Evolutionary conservation across 768 basidiomycete species (phyloP).

Genomic region (Hericium coralloides): DNA sequence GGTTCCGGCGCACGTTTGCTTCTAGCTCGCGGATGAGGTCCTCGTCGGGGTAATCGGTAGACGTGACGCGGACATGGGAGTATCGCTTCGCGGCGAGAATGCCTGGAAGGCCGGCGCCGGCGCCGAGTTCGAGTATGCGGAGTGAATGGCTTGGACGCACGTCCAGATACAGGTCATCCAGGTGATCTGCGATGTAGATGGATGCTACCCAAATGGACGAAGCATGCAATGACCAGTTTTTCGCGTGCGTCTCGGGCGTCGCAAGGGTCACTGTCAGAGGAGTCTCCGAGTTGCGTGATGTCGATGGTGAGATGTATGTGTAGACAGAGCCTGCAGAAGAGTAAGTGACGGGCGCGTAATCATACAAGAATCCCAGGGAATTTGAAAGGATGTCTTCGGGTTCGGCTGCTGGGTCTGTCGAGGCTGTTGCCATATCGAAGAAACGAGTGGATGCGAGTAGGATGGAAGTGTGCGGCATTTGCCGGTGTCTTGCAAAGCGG

Average conservation of each 20-base stretch:
- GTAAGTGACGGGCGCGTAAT: constrained; percentile 49
- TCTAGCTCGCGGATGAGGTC: constrained; percentile 46
- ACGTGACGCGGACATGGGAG: constrained; percentile 33
- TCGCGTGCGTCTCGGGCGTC: constrained; percentile 56
- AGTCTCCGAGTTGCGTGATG: neutral
- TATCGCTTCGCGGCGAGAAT: constrained; percentile 51
- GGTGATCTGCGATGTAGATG: constrained; percentile 56
- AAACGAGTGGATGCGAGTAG: neutral
- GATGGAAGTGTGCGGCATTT: neutral
- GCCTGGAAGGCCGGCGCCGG: constrained; percentile 66
- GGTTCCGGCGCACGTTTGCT: constrained; percentile 48
- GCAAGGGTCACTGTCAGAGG: constrained; percentile 31
- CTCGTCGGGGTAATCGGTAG: constrained; percentile 68
- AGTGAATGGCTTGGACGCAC: constrained; percentile 2
- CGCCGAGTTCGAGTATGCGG: constrained; percentile 62
- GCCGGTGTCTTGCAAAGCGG: neutral
- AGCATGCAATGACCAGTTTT: constrained; percentile 72
- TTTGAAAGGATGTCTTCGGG: constrained; percentile 64
- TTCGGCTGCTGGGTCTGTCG: constrained; percentile 12
- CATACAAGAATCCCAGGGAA: constrained; percentile 55
- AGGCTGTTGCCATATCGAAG: no score
- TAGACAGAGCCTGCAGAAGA: constrained; percentile 47
- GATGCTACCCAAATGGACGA: constrained; percentile 71
- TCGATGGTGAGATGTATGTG: constrained; percentile 28
- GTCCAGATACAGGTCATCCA: constrained; percentile 36